Percentiles rank a stretch among this genome's conserved stretches.
These are phyloP conservation scores for Penicillium roqueforti DNA, from an alignment of 495 filamentous ascomycete genomes.

Conservation along the genomic window DNA sequence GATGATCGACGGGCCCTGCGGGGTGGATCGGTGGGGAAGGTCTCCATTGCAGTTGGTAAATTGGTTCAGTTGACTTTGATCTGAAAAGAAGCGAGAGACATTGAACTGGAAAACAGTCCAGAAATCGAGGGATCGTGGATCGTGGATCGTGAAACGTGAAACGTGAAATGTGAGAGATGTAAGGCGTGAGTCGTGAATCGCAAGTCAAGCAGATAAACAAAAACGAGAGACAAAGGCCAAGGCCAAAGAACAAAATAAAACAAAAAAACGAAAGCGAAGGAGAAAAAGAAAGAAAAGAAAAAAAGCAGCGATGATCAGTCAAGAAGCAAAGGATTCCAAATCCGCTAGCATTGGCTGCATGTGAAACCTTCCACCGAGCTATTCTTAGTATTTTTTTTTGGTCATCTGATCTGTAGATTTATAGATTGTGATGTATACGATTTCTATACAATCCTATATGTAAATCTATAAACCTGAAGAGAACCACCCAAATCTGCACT, in stretches of 20 bases:
- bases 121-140: not conserved
- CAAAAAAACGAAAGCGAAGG: not conserved
- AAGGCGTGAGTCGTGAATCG: not conserved
- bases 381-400: conserved; percentile 13
- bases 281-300: not conserved
- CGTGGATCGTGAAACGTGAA: not conserved
- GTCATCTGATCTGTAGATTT: not conserved
- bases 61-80: not conserved
- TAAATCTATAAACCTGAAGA: not conserved
- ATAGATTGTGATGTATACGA: not conserved
- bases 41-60: conserved; percentile 10
- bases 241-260: not conserved
- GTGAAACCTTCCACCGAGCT: conserved; percentile 18
- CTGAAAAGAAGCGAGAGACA: conserved; percentile 5
- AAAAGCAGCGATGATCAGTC: conserved; percentile 4
- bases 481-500: too few relatives aligned
- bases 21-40: conserved; percentile 12
- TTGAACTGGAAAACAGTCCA: not conserved
- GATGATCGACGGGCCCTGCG: conserved; percentile 32
- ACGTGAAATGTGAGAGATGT: not conserved
- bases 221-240: conserved; percentile 2
- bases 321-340: conserved; percentile 14
- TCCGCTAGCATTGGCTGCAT: conserved; percentile 6
- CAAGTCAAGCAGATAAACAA: not conserved
- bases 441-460: not conserved